phyloP scores from a whole-genome alignment of 306 rosid genomes.

The Vigna nakashimae region DNA sequence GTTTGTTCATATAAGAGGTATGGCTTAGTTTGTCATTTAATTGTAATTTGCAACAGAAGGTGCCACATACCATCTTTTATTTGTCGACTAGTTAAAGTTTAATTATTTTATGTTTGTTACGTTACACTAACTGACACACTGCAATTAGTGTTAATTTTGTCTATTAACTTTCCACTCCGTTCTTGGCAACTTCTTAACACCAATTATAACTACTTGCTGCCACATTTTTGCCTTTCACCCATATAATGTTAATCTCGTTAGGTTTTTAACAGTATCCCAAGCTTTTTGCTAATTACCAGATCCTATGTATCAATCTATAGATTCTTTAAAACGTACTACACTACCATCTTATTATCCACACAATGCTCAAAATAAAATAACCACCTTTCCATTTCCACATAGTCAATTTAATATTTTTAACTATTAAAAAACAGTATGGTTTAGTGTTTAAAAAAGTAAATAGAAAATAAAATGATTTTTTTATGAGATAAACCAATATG shows the following conservation, averaged over 20 bases:
- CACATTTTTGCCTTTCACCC: background rate
- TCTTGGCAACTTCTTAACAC: slow-evolving; percentile 43
- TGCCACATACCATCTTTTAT: slow-evolving; percentile 24
- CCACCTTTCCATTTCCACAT: no score
- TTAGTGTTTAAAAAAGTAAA: no score
- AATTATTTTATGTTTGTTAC: no score
- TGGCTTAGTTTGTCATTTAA: background rate
- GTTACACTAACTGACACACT: no score
- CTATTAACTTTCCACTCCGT: slow-evolving; percentile 23
- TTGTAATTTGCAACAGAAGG: slow-evolving; percentile 33
- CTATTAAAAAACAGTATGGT: no score
- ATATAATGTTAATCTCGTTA: slow-evolving; percentile 37
- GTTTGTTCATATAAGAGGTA: background rate
- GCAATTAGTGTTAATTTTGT: slow-evolving; percentile 30
- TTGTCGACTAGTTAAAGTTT: background rate
- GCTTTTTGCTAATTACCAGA: background rate
- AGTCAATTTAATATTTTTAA: no score
- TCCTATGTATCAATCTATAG: no score
- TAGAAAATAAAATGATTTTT: no score
- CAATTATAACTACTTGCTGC: slow-evolving; percentile 20
- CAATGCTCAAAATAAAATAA: no score
- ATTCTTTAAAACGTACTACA: no score
- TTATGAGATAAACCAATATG: no score
- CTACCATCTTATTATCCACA: no score
- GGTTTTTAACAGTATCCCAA: slow-evolving; percentile 32